Conservation (phyloP, 805 yeast species). For the Candida endomychidarum region DNA sequence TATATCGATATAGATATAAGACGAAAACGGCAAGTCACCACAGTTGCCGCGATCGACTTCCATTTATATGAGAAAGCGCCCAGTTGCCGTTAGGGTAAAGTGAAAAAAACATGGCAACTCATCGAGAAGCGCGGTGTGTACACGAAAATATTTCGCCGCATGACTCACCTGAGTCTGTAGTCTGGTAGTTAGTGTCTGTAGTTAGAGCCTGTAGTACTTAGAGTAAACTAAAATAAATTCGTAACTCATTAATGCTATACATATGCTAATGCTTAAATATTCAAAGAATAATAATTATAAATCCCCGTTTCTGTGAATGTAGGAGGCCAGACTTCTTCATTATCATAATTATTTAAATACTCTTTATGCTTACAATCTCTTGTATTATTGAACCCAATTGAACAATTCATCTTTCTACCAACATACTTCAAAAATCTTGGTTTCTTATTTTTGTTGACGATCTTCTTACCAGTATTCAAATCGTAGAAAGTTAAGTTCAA, state of each 20-base stretch:
- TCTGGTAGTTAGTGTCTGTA: too few species aligned
- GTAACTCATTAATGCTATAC: slow-evolving; percentile 5
- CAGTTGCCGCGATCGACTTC: slow-evolving; percentile 2
- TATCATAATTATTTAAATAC: slow-evolving; percentile 26
- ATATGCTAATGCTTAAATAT: slow-evolving; percentile 30
- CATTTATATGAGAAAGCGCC: slow-evolving; percentile 3
- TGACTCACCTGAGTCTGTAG: neutral
- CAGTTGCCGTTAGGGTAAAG: slow-evolving; percentile 1
- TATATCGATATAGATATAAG: slow-evolving; percentile 2
- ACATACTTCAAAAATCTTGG: slow-evolving; percentile 55
- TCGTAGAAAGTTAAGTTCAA: slow-evolving; percentile 57
- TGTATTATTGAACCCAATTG: slow-evolving; percentile 49
- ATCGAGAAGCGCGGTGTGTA: neutral
- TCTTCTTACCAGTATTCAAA: slow-evolving; percentile 61
- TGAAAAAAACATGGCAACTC: neutral
- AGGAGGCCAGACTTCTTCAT: slow-evolving; percentile 49
- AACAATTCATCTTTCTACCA: slow-evolving; percentile 52
- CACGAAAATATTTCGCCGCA: neutral
- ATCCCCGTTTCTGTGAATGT: slow-evolving; percentile 55
- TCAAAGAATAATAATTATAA: slow-evolving; percentile 57
- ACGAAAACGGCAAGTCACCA: slow-evolving; percentile 4
- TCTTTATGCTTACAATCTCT: slow-evolving; percentile 31
- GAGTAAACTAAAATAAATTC: neutral
- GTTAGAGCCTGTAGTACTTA: too few species aligned
- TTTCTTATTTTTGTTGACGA: slow-evolving; percentile 43